These are phyloP conservation scores for Neoboletus magnificus DNA, from an alignment of 768 basidiomycete genomes.

Conservation along the genomic window DNA sequence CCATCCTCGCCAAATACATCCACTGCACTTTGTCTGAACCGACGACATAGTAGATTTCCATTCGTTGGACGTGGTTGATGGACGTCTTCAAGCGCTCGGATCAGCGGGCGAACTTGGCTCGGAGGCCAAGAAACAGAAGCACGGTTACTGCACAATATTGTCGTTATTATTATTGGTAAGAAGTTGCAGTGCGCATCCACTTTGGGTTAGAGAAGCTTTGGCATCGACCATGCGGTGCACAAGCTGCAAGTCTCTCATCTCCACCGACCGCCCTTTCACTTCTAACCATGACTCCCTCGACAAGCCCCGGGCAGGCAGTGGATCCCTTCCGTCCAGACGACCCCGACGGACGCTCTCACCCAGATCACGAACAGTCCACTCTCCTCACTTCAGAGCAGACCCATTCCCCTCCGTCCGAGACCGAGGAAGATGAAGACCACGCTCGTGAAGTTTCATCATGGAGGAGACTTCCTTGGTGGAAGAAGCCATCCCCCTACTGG, in stretches of 20 bases:
- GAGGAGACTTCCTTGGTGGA: slow-evolving; percentile 65
- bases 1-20: not conserved
- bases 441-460: slow-evolving; percentile 25
- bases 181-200: not conserved
- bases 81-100: not conserved
- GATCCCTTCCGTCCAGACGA: slow-evolving; percentile 43
- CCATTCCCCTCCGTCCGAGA: slow-evolving; percentile 7
- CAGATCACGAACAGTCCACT: slow-evolving; percentile 37
- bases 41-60: not conserved
- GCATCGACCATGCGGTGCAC: not conserved
- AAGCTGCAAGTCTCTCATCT: too few relatives aligned
- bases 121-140: not conserved
- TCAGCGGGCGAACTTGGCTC: too few relatives aligned
- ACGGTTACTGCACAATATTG: not conserved
- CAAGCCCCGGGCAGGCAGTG: not conserved
- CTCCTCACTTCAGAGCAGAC: slow-evolving; percentile 20
- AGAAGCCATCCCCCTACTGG: slow-evolving; percentile 71
- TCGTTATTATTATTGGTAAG: not conserved
- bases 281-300: slow-evolving; percentile 13
- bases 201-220: not conserved
- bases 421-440: slow-evolving; percentile 29
- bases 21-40: not conserved
- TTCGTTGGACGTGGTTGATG: not conserved
- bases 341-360: slow-evolving; percentile 44
- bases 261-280: not conserved